A percentile compares a stretch with the other conserved stretches of the same genome.
phyloP scores from a whole-genome alignment of 495 filamentous ascomycete species.

The Penicillium samsonianum region DNA sequence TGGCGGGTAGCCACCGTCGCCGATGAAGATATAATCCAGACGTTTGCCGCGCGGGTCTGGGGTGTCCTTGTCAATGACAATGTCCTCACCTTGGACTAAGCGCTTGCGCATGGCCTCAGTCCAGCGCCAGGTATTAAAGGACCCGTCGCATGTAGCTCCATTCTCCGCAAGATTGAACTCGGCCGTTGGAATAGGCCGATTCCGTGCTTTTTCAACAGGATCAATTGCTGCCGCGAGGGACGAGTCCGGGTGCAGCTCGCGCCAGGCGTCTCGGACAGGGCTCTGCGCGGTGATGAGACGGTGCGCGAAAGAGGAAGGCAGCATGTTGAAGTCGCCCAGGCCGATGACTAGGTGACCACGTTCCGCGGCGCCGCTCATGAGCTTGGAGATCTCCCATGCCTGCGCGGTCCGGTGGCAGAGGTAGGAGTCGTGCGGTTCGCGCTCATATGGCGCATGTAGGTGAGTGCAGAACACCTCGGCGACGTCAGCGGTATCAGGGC shows the following conservation, averaged over 20 bases:
- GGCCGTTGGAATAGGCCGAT: constrained; percentile 61
- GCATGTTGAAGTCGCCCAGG: constrained; percentile 94
- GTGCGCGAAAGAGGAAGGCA: constrained; percentile 84
- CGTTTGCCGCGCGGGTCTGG: constrained; percentile 75
- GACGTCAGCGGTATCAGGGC: constrained; percentile 64
- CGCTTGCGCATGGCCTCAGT: constrained; percentile 59
- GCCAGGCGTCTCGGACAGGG: constrained; percentile 81
- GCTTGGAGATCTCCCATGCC: constrained; percentile 94
- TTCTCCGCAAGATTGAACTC: constrained; percentile 75
- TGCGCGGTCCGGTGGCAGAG: constrained; percentile 87
- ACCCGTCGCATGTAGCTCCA: constrained; percentile 83
- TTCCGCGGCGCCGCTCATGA: constrained; percentile 82
- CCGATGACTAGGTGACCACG: constrained; percentile 82
- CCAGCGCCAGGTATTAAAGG: constrained; percentile 95
- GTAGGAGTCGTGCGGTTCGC: constrained; percentile 79
- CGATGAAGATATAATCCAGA: constrained; percentile 92
- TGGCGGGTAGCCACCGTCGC: constrained; percentile 42
- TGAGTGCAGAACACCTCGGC: constrained; percentile 93
- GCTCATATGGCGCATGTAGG: constrained; percentile 88
- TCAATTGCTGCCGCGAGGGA: constrained; percentile 71
- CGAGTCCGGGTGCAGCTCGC: constrained; percentile 73
- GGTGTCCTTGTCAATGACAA: constrained; percentile 56
- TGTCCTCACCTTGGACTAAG: constrained; percentile 59
- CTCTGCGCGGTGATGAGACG: constrained; percentile 76
- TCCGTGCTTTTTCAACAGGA: constrained; percentile 55